Percentiles rank a stretch among this genome's conserved stretches.
Evolutionary conservation across 1,284 basidiomycete species (phyloP).

Genomic region (Ustilago loliicola): DNA sequence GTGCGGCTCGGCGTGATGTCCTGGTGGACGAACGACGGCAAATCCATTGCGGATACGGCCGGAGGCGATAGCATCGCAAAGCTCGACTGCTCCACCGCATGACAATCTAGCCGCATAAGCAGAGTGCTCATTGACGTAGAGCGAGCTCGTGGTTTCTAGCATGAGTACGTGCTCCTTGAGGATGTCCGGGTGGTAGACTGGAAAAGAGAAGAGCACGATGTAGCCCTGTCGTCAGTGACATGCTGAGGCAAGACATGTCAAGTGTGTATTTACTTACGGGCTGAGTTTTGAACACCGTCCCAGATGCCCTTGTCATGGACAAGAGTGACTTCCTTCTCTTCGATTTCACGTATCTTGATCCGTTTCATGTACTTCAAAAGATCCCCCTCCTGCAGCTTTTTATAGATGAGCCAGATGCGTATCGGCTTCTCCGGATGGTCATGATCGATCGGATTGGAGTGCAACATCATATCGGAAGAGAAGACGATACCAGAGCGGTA

Average conservation of each 20-base stretch:
- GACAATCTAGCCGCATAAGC: conserved; percentile 87
- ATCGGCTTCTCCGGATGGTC: conserved; percentile 89
- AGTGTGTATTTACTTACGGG: conserved; percentile 74
- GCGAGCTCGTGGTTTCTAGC: conserved; percentile 81
- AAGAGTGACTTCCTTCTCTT: conserved; percentile 83
- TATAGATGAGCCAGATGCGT: conserved; percentile 85
- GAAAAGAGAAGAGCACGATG: too few relatives aligned
- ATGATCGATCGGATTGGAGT: conserved; percentile 74
- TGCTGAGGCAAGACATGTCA: background rate
- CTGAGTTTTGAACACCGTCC: conserved; percentile 85
- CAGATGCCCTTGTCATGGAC: conserved; percentile 92
- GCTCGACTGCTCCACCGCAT: conserved; percentile 94
- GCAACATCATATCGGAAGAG: conserved; percentile 87
- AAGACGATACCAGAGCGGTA: conserved; percentile 82
- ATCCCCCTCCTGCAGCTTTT: conserved; percentile 52
- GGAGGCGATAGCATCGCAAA: conserved; percentile 86
- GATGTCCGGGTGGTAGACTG: conserved; percentile 37
- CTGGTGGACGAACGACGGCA: conserved; percentile 95
- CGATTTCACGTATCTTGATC: conserved; percentile 81
- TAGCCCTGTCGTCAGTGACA: background rate
- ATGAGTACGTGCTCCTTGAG: conserved; percentile 76
- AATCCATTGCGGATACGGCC: conserved; percentile 87
- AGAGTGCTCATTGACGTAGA: conserved; percentile 90
- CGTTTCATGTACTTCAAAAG: conserved; percentile 81
- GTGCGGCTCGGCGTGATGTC: conserved; percentile 97